Conservation (phyloP, 2,329 filamentous ascomycete genomes). For the Ascochyta rabiei region DNA sequence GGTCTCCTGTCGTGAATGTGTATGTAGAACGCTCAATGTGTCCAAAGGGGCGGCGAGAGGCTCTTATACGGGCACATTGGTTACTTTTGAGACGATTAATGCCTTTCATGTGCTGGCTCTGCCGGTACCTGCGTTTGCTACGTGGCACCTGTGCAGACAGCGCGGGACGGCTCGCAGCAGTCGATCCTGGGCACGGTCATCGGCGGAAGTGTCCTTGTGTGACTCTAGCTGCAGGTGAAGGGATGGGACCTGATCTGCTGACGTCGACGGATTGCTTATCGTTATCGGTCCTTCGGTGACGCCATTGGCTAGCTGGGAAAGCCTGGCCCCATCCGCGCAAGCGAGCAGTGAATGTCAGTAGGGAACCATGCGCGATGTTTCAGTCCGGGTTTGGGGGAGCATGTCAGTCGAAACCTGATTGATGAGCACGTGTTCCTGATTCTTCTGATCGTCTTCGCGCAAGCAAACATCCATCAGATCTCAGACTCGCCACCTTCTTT, state of each 20-base stretch:
- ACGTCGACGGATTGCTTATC: conserved; percentile 27
- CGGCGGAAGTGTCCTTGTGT: conserved; percentile 27
- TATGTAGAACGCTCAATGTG: conserved; percentile 23
- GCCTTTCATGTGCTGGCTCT: conserved; percentile 35
- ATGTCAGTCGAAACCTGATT: conserved; percentile 21
- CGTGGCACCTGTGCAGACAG: conserved; percentile 47
- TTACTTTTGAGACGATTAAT: conserved; percentile 30
- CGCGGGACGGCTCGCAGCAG: conserved; percentile 43
- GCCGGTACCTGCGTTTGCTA: conserved; percentile 45
- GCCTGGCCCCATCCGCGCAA: conserved; percentile 13
- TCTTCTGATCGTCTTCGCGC: conserved; percentile 3
- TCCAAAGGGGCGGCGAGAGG: conserved; percentile 18
- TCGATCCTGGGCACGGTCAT: conserved; percentile 44
- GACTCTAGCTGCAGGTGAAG: conserved; percentile 41
- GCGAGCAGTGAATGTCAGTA: conserved; percentile 21
- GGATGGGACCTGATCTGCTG: conserved; percentile 23
- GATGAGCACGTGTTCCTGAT: conserved; percentile 24
- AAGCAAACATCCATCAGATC: conserved; percentile 4
- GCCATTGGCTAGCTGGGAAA: conserved; percentile 26
- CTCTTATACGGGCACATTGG: conserved; percentile 34
- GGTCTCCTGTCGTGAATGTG: conserved; percentile 23
- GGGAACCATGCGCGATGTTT: conserved; percentile 8
- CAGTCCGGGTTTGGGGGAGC: conserved; percentile 14
- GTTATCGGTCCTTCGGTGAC: conserved; percentile 29
- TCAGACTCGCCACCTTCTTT: neutral